These are phyloP conservation scores for Coemansia sp. DNA, from an alignment of 192 early-diverging fungal species.

Conservation along the genomic window DNA sequence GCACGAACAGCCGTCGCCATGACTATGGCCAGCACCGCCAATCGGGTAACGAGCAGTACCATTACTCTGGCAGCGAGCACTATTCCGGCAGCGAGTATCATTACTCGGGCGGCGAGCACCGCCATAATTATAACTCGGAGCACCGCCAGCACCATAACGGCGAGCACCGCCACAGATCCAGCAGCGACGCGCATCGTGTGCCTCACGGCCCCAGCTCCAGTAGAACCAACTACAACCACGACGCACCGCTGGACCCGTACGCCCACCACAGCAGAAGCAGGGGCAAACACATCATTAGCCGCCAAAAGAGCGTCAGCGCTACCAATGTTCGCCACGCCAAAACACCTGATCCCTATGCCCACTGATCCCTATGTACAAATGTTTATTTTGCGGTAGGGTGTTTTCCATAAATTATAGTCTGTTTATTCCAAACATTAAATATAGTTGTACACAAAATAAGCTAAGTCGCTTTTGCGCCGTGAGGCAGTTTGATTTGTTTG, in stretches of 20 bases:
- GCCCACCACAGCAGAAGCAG: background rate
- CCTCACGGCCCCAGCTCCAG: background rate
- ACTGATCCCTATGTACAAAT: constrained; percentile 9
- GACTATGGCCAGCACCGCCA: background rate
- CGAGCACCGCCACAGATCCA: background rate
- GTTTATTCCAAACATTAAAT: background rate
- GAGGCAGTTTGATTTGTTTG: constrained; percentile 7
- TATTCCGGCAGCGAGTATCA: background rate
- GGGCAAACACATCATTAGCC: background rate
- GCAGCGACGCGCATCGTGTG: background rate
- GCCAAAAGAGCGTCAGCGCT: constrained; percentile 1
- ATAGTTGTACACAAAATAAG: background rate
- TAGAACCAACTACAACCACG: constrained; percentile 7
- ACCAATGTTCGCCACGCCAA: constrained; percentile 5
- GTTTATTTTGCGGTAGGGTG: background rate
- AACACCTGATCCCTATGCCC: constrained; percentile 13
- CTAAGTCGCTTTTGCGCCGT: too few species aligned
- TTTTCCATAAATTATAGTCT: background rate
- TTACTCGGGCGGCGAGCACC: background rate
- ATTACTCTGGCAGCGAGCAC: too few species aligned
- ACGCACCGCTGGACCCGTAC: constrained; percentile 1
- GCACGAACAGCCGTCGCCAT: background rate
- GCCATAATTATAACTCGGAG: background rate
- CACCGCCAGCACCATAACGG: background rate
- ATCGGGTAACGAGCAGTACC: too few species aligned